Evolutionary conservation across 768 basidiomycete species (phyloP), one percentile per base, ranked within the genome.

Genomic region (Auricularia cornea): DNA sequence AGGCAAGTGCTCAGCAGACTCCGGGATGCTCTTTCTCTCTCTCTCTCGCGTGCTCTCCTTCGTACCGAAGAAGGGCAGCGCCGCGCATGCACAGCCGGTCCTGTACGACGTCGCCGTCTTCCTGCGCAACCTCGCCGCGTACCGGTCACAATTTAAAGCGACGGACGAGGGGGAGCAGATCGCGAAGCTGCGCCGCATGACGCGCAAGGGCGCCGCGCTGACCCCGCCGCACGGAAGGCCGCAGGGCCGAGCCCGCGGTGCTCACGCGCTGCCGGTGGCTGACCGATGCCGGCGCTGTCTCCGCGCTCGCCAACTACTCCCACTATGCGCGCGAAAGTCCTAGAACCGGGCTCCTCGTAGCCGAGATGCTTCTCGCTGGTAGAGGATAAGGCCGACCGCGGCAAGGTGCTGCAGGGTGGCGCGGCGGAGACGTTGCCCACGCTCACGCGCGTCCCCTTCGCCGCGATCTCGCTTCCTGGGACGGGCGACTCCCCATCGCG

Each of bases 161-260:
- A 88, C 82, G 8, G 85, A 90, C 60, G 94, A 97, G 72, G 87
- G 96, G 70, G 79, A 80, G 32, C 93, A 97, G 70, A 81, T 96
- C 3, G 85, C 87, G 61, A 91, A 87, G 71, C 78, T 98, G 41
- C 84, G 84, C 67, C 80, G 79, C 59, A 90, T 98, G 88, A 84
- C 94, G 3, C 23, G 28, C 26, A 26, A 57, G 29, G 54, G 54
- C 28, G 54, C 54, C 11, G 26, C 54, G 28, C 54, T 57, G 26
- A 57, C 28, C 4, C 30, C 54, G n/a, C n/a, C n/a, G n/a, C n/a
- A n/a, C n/a, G 4, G 54, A 57, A 29, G 54, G 54, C 6, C 54
- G 54, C 10, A 57, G 26, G 54, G 4, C 10, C 12, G 26, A 28
- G 54, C 54, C 75, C 6, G 79, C 81, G 62, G 92, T 93, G 52